These are phyloP conservation scores for Naganishia vaughanmartiniae DNA, from an alignment of 768 basidiomycete genomes.

Conservation along the genomic window DNA sequence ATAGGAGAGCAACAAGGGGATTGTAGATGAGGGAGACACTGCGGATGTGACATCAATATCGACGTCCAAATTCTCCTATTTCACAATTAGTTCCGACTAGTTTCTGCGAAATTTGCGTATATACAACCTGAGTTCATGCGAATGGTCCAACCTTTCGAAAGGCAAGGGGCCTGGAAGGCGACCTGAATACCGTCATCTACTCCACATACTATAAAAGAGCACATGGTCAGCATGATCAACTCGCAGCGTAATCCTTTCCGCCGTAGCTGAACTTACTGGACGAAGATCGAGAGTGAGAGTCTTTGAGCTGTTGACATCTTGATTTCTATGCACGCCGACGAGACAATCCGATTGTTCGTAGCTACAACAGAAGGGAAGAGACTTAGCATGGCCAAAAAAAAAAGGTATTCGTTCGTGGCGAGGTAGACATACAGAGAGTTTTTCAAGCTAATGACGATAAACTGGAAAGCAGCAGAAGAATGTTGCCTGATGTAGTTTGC, in stretches of 20 bases:
- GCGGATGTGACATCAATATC: too few relatives aligned
- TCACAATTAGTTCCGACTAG: slow-evolving; percentile 1
- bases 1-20: too few relatives aligned
- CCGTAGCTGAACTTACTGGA: slow-evolving; percentile 32
- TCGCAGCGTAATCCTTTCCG: background rate
- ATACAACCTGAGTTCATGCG: background rate
- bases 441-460: slow-evolving; percentile 95
- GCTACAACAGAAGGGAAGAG: slow-evolving; percentile 28
- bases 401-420: too few relatives aligned
- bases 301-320: slow-evolving; percentile 86
- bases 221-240: background rate
- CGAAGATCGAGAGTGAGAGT: slow-evolving; percentile 84
- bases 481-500: slow-evolving; percentile 87
- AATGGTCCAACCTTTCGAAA: too few relatives aligned
- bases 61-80: background rate
- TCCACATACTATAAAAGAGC: slow-evolving; percentile 1
- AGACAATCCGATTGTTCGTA: slow-evolving; percentile 86
- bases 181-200: background rate
- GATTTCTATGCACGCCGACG: slow-evolving; percentile 91
- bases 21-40: too few relatives aligned
- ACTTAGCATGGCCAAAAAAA: background rate
- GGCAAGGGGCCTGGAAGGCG: too few relatives aligned
- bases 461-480: slow-evolving; percentile 82
- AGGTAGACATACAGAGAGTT: slow-evolving; percentile 61
- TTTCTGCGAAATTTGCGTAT: background rate